Conservation (phyloP, 2,329 filamentous ascomycete species). For the Arthrinium puccinioides region DNA sequence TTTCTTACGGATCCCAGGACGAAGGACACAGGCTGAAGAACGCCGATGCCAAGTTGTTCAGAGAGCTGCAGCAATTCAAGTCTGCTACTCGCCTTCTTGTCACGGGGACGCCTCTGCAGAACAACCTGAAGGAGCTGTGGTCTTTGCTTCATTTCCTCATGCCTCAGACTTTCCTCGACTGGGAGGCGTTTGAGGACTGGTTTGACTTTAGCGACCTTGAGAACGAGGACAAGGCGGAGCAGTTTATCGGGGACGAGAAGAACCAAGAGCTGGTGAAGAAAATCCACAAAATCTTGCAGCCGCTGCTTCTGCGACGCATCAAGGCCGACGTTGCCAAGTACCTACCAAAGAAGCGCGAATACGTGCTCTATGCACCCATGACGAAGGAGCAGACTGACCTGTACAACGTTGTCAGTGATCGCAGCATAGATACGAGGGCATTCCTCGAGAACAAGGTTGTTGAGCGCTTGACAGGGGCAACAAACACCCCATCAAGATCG, state of each 20-base stretch:
- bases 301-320: slow-evolving; percentile 77
- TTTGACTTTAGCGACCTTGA: slow-evolving; percentile 94
- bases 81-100: slow-evolving; percentile 94
- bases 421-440: slow-evolving; percentile 53
- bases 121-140: slow-evolving; percentile 94
- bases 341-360: slow-evolving; percentile 94
- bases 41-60: slow-evolving; percentile 88
- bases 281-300: slow-evolving; percentile 88
- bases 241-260: slow-evolving; percentile 71
- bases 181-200: slow-evolving; percentile 90
- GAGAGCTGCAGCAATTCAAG: slow-evolving; percentile 89
- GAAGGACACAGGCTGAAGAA: slow-evolving; percentile 99
- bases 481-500: slow-evolving; percentile 34
- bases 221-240: slow-evolving; percentile 70
- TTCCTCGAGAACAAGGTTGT: slow-evolving; percentile 77
- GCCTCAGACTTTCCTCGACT: slow-evolving; percentile 86
- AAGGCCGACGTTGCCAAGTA: slow-evolving; percentile 90
- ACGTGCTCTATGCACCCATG: slow-evolving; percentile 89
- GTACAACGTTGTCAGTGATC: slow-evolving; percentile 61
- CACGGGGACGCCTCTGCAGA: slow-evolving; percentile 93
- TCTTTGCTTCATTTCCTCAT: slow-evolving; percentile 97
- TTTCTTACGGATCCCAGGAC: slow-evolving; percentile 99
- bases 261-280: slow-evolving; percentile 76
- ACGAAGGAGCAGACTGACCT: slow-evolving; percentile 86
- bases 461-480: slow-evolving; percentile 50